phyloP scores from a whole-genome alignment of 192 early-diverging fungal genomes.

The Endogone sp. region DNA sequence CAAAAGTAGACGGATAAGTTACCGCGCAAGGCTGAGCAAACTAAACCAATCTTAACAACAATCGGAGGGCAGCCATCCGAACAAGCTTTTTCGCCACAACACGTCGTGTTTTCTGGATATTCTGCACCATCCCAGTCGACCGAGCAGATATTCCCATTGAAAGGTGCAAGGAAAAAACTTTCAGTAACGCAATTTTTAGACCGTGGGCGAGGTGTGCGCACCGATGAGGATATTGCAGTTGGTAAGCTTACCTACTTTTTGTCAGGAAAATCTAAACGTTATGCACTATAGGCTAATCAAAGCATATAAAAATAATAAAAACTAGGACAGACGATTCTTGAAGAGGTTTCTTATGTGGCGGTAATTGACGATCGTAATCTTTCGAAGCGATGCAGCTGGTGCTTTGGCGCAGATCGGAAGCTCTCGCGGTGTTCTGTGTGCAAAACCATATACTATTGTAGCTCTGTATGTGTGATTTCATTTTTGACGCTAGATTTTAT shows the following conservation, averaged over 20 bases:
- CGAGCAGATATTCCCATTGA: background rate
- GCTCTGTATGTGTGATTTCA: constrained; percentile 2
- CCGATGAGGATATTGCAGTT: background rate
- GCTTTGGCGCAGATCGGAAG: constrained; percentile 3
- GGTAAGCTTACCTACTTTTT: background rate
- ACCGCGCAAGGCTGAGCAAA: too few species aligned
- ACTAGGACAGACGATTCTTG: constrained; percentile 8
- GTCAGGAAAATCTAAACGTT: background rate
- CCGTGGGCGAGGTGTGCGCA: constrained; percentile 8
- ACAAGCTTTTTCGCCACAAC: too few species aligned
- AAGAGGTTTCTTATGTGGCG: constrained; percentile 11
- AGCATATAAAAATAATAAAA: too few species aligned
- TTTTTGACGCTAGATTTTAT: too few species aligned
- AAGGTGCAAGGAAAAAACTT: background rate
- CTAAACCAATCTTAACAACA: too few species aligned
- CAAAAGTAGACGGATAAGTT: too few species aligned
- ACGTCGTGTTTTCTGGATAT: too few species aligned
- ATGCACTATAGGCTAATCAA: too few species aligned
- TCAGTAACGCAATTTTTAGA: background rate
- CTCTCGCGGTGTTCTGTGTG: background rate
- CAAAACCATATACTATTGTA: background rate
- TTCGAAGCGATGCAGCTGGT: constrained; percentile 7
- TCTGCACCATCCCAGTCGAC: background rate
- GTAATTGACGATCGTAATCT: constrained; percentile 15
- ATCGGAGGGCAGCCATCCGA: too few species aligned